phyloP scores from a whole-genome alignment of 106 monocot genomes.

The Phalaenopsis aphrodite region DNA sequence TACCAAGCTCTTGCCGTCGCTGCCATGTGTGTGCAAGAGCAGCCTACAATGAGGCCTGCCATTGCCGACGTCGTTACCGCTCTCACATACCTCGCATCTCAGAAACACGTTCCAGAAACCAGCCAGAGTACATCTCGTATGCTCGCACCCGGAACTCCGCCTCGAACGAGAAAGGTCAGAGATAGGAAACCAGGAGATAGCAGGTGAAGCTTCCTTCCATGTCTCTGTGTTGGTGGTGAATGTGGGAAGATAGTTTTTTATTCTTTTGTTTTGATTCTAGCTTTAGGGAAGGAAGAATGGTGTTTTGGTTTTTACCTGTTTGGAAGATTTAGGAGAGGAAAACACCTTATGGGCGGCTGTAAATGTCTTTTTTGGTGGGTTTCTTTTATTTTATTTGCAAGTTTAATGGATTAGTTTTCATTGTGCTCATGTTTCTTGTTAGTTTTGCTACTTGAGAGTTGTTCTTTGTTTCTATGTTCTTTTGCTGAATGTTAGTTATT shows the following conservation, averaged over 20 bases:
- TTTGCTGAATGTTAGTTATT: no score
- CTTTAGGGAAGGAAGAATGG: no score
- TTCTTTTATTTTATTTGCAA: no score
- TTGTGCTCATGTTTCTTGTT: no score
- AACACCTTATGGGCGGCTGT: no score
- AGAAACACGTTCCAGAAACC: slow-evolving; percentile 11
- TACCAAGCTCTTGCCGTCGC: slow-evolving; percentile 33
- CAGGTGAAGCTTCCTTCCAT: neutral
- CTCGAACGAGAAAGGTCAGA: neutral
- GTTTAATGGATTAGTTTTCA: no score
- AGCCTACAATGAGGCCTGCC: slow-evolving; percentile 21
- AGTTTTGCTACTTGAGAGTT: no score
- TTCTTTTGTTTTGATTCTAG: no score
- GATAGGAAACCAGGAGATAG: neutral
- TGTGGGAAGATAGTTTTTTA: neutral
- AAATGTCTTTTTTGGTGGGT: no score
- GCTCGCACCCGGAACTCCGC: neutral
- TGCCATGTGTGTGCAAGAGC: slow-evolving; percentile 36
- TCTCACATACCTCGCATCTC: slow-evolving; percentile 31
- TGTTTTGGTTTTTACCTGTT: no score
- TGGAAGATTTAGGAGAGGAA: no score
- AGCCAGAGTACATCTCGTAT: neutral
- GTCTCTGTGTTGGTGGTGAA: neutral
- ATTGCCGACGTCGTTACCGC: slow-evolving; percentile 35
- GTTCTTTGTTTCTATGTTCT: no score